phyloP scores from a whole-genome alignment of 495 filamentous ascomycete species.

The Xylaria sp. region DNA sequence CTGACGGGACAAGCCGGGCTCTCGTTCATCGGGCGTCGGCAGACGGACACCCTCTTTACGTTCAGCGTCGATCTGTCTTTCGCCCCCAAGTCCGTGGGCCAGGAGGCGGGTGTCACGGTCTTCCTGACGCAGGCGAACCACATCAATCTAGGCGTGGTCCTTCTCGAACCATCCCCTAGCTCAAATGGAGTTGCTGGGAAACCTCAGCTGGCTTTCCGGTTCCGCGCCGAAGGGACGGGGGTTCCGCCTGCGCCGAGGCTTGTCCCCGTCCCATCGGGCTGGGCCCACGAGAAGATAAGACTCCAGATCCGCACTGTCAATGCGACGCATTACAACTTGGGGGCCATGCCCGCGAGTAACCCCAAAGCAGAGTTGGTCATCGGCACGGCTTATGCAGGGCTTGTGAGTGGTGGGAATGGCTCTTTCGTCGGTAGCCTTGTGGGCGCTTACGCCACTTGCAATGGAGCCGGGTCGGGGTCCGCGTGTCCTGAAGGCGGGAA shows the following conservation, averaged over 20 bases:
- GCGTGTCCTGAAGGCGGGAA: constrained; percentile 36
- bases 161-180: constrained; percentile 28
- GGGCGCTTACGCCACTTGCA: constrained; percentile 54
- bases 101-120: constrained; percentile 50
- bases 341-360: constrained; percentile 35
- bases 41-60: constrained; percentile 54
- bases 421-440: constrained; percentile 50
- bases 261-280: constrained; percentile 31
- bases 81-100: constrained; percentile 37
- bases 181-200: neutral
- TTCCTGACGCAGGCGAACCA: constrained; percentile 57
- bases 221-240: constrained; percentile 38
- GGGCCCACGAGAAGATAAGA: constrained; percentile 36
- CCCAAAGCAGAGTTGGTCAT: constrained; percentile 30
- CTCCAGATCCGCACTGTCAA: constrained; percentile 46
- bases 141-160: constrained; percentile 53
- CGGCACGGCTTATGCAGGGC: constrained; percentile 40
- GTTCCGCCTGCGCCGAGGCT: constrained; percentile 12
- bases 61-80: constrained; percentile 51
- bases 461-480: constrained; percentile 44
- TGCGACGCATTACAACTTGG: constrained; percentile 47
- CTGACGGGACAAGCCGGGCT: constrained; percentile 39
- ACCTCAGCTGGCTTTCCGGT: constrained; percentile 38
- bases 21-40: constrained; percentile 51
- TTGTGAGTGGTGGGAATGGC: constrained; percentile 46